Base-by-base conservation (phyloP, 352 stramenopile genomes). In the Phytophthora lateralis region DNA sequence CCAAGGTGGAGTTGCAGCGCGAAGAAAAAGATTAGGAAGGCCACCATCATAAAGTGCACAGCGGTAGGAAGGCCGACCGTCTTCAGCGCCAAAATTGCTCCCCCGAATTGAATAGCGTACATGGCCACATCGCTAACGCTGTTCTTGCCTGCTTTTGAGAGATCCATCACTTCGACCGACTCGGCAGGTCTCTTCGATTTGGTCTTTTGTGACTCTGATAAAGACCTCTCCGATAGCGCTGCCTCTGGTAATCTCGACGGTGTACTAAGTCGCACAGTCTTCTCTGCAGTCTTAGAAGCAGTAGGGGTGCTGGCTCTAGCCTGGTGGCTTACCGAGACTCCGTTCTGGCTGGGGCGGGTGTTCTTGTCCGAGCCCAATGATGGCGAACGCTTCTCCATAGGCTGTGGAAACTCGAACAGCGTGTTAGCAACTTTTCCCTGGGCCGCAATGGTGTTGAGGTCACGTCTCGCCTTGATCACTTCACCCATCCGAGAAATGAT, bases 401-500 rank as follows among this genome's bases (percentile, higher is more conserved):
- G 37, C 1, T 47, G 49, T 27, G 45, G 29, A 9, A 65, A 27
- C 41, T 83, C 69, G 15, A 82, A 73, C 27, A 82, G 24, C 2
- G 74, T 76, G 59, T 90, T 90, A 6, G 63, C 76, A 8, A 90
- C 26, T 35, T 77, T 78, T 15, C 80, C 80, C 37, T 66, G 59
- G 4, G 65, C 59, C 4, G 60, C 55, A 5, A 87, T 49, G 18
- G 66, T 60, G 7, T 70, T 66, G 7, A 77, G 50, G 17, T 79
- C 59, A 11, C 64, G 77, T 52, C 55, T 76, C 58, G 85, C 78
- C 52, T 88, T 86, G 43, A 90, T 70, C 39, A 82, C 32, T 4
- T 88, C 75, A 11, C 62, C 50, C 30, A 90, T 80, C 35, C 80
- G 75, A 17, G 75, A 46, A 47, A 90, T 85, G 18, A 90, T 61